Base-by-base conservation (phyloP, 805 yeast species). In the Ogataea polymorpha region DNA sequence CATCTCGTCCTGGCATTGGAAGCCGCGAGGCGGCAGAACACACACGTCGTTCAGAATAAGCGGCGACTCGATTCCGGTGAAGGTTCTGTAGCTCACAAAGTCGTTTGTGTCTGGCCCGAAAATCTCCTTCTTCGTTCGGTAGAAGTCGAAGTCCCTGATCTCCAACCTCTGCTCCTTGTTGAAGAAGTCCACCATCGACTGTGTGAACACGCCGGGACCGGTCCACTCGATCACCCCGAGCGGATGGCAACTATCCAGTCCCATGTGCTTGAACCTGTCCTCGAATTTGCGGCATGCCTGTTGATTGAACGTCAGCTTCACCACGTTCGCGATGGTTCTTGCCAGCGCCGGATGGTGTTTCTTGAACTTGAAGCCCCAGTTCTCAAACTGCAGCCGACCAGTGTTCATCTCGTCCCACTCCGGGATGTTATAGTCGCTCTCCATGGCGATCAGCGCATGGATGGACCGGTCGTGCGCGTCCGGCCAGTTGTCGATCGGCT, bases 291-390 rank as follows among this genome's bases (percentile, higher is more conserved):
- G 64, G 3, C 61, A 54, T 21, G 55, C 48, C 30, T 66, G 62
- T 33, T 73, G 54, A 15, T 66, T 57, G 32, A 71, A 55, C 3
- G 79, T 72, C 26, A 55, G 50, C 29, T 70, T 72, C 2, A 74
- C 73, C 41, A 77, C 74, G 28, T 58, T 61, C 7, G 75, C 66
- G 27, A 77, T 71, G 28, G 74, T 50, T 42, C 68, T 71, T n/a
- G 78, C 67, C 46, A 74, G 63, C 6, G 74, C 56, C 1, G 81
- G 82, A 55, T 77, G 82, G n/a, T 77, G 74, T 9, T 72, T 75
- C 48, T 71, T 74, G 16, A 75, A 66, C 53, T 75, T 78, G 35
- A 77, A 57, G 3, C 76, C 70, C 66, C 77, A 77, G 53, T 75
- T 79, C 28, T 75, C 70, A 45, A 76, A 65, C 49, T 76, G 80